phyloP scores from a whole-genome alignment of 2,329 filamentous ascomycete genomes.

The Fusarium coicis region DNA sequence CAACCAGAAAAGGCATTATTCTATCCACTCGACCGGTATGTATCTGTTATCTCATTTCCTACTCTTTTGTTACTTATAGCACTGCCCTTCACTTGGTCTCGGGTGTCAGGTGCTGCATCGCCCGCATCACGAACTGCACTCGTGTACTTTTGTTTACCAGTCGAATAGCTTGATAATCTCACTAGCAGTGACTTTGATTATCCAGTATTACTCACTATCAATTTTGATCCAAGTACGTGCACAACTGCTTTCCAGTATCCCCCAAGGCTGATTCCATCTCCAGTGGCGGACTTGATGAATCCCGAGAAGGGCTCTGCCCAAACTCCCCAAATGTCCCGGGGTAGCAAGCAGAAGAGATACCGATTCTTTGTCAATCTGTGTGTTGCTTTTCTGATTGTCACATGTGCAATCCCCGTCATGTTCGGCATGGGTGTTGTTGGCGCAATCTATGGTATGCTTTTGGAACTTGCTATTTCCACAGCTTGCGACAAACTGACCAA shows the following conservation, averaged over 20 bases:
- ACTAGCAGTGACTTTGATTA: slow-evolving; percentile 34
- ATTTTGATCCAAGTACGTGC: slow-evolving; percentile 31
- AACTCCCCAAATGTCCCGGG: slow-evolving; percentile 6
- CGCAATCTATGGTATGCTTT: slow-evolving; percentile 41
- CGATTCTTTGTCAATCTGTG: slow-evolving; percentile 26
- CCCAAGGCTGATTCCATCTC: slow-evolving; percentile 23
- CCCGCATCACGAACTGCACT: not conserved
- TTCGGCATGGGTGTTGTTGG: slow-evolving; percentile 47
- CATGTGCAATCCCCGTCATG: slow-evolving; percentile 36
- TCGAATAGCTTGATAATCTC: slow-evolving; percentile 9
- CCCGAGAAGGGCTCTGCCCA: slow-evolving; percentile 37
- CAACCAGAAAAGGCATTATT: slow-evolving; percentile 16
- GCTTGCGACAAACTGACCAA: slow-evolving; percentile 8
- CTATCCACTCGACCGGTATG: slow-evolving; percentile 23
- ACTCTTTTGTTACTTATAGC: not conserved
- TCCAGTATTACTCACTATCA: slow-evolving; percentile 3
- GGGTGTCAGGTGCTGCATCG: not conserved
- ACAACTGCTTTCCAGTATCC: not conserved
- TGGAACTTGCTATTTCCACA: not conserved
- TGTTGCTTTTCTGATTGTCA: slow-evolving; percentile 6
- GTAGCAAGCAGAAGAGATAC: slow-evolving; percentile 18
- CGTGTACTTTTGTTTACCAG: not conserved
- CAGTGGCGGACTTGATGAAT: slow-evolving; percentile 46
- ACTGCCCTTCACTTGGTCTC: not conserved
- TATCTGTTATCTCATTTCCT: not conserved